phyloP scores from a whole-genome alignment of 2,329 filamentous ascomycete genomes.

The Phialophora chinensis region DNA sequence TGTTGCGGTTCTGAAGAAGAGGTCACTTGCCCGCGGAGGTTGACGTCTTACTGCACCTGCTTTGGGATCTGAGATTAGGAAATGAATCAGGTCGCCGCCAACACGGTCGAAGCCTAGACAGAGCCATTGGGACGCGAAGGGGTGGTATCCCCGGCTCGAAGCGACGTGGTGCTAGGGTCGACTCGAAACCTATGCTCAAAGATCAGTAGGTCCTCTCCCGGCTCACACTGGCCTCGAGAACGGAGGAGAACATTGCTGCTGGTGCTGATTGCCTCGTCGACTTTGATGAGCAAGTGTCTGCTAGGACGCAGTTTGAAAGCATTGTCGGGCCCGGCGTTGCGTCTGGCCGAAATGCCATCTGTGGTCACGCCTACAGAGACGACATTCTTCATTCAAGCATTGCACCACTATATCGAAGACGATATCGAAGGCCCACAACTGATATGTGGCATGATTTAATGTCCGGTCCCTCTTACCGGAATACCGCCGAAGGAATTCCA shows the following conservation, averaged over 20 bases:
- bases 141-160: too few species aligned
- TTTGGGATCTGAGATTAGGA: neutral
- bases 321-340: neutral
- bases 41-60: neutral
- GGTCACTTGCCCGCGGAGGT: neutral
- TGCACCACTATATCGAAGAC: neutral
- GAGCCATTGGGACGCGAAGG: too few species aligned
- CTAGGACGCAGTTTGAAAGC: too few species aligned
- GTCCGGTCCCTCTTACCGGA: neutral
- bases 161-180: too few species aligned
- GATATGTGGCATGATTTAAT: constrained; percentile 13
- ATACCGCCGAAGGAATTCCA: constrained; percentile 9
- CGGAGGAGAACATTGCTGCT: too few species aligned
- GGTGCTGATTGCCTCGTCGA: too few species aligned
- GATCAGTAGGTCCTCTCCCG: too few species aligned
- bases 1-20: neutral
- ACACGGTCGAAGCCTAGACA: neutral
- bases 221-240: too few species aligned
- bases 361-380: neutral
- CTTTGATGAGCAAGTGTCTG: too few species aligned
- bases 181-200: too few species aligned
- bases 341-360: neutral
- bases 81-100: neutral
- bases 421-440: constrained; percentile 1
- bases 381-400: neutral